Base-by-base conservation (phyloP, 345 rosid species). In the Boechera stricta region DNA sequence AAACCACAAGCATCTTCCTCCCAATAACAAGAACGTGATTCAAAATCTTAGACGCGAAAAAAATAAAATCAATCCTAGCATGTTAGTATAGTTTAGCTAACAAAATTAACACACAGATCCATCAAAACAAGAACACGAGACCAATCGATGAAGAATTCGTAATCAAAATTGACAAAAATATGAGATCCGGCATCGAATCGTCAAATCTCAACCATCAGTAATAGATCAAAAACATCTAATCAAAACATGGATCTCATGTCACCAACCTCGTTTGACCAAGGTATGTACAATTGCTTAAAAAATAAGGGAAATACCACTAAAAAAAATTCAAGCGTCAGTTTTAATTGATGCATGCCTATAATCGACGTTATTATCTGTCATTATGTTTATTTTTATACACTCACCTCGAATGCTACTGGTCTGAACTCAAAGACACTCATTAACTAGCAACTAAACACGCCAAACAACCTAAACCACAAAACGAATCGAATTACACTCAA, bases 141-240 rank as follows among this genome's bases (percentile, higher is more conserved):
- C 28, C 59, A 13, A 64, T n/a, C 5, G 13, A 32, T 9, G n/a
- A 38, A 6, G 2, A 45, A 28, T 3, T 58, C 52, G 7, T 1
- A 57, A 2, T 28, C 18, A 47, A 45, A 44, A 35, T 9, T 3
- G 5, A 24, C 1, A 6, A 11, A 16, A 12, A 26, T 0, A 16
- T 6, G 31, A 72, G 69, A 78, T 65, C 77, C 36, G 9, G 28
- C 5, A 64, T 45, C 63, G 15, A 53, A 54, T 54, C 52, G 45
- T 32, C 5, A 45, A 45, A 71, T 56, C 76, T 5, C 15, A 70
- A 55, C 28, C 12, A 63, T 47, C 32, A 44, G 18, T 35, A 53
- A 8, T 47, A 63, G 39, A 53, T 61, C 31, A 33, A 11, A 44
- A 44, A 5, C 49, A 44, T 44, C 7, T 44, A 44, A 44, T 0